These are phyloP conservation scores for Fallopia convolvulus DNA, from an alignment of 148 eudicot genomes.

Conservation along the genomic window DNA sequence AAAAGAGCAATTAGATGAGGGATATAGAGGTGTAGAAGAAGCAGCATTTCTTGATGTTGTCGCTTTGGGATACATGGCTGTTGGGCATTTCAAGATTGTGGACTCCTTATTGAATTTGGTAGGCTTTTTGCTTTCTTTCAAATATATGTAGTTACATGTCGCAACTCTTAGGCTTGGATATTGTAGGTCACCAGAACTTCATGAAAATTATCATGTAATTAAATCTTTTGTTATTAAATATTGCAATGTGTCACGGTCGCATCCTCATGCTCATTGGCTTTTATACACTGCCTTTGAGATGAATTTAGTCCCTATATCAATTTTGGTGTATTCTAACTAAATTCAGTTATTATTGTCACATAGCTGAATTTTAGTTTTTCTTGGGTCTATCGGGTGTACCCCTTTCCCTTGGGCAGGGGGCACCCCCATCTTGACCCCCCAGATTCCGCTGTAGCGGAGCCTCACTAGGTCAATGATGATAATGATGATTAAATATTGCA, in stretches of 20 bases:
- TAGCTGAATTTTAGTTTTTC: too few relatives aligned
- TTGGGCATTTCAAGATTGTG: conserved; percentile 58
- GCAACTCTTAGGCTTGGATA: neutral
- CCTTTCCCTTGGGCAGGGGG: too few relatives aligned
- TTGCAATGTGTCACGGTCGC: neutral
- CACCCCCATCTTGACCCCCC: too few relatives aligned
- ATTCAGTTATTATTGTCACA: too few relatives aligned
- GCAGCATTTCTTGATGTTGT: conserved; percentile 76
- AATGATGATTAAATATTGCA: neutral
- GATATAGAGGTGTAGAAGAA: conserved; percentile 62
- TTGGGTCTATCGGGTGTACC: too few relatives aligned
- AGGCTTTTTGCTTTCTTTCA: conserved; percentile 17
- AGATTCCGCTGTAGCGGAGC: too few relatives aligned
- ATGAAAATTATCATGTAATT: neutral
- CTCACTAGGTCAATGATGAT: too few relatives aligned
- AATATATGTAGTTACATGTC: neutral
- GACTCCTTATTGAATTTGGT: conserved; percentile 50
- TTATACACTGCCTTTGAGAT: too few relatives aligned
- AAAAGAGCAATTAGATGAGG: conserved; percentile 61
- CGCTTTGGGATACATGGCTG: conserved; percentile 63
- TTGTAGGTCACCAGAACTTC: neutral
- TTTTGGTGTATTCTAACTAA: too few relatives aligned
- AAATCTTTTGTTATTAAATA: neutral
- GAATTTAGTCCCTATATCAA: too few relatives aligned
- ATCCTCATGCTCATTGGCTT: too few relatives aligned